Evolutionary conservation across 495 filamentous ascomycete genomes (phyloP).

Genomic region (Xylaria nigripes): DNA sequence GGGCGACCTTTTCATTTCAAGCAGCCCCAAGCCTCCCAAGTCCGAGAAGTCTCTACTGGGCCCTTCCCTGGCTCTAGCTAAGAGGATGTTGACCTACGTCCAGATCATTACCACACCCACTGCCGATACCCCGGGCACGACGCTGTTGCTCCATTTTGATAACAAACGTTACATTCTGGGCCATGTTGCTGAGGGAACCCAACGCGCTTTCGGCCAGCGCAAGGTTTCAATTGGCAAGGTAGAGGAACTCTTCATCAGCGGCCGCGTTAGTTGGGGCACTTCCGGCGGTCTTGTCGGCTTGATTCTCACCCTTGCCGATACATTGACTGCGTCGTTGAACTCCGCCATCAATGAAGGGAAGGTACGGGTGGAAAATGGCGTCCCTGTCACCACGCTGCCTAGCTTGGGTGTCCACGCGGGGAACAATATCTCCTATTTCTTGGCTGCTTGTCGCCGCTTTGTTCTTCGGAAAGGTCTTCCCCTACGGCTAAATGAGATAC

Average conservation of each 20-base stretch:
- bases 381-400: conserved; percentile 15
- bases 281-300: conserved; percentile 74
- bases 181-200: conserved; percentile 72
- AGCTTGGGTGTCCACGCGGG: conserved; percentile 66
- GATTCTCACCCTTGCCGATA: conserved; percentile 73
- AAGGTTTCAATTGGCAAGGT: conserved; percentile 52
- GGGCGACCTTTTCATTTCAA: conserved; percentile 5
- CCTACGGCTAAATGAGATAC: conserved; percentile 56
- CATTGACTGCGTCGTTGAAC: conserved; percentile 16
- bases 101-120: conserved; percentile 78
- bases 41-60: background rate
- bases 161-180: conserved; percentile 82
- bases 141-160: conserved; percentile 67
- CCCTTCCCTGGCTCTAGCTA: background rate
- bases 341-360: conserved; percentile 22
- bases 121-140: conserved; percentile 77
- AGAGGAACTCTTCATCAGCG: conserved; percentile 71
- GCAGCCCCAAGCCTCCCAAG: background rate
- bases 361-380: conserved; percentile 22
- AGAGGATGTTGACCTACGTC: conserved; percentile 58
- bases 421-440: conserved; percentile 63
- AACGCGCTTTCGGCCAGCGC: conserved; percentile 64
- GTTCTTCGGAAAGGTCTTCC: conserved; percentile 81
- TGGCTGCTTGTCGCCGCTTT: conserved; percentile 78
- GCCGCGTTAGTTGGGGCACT: conserved; percentile 62